phyloP scores from a whole-genome alignment of 345 rosid genomes.

The Dipteronia sinensis region DNA sequence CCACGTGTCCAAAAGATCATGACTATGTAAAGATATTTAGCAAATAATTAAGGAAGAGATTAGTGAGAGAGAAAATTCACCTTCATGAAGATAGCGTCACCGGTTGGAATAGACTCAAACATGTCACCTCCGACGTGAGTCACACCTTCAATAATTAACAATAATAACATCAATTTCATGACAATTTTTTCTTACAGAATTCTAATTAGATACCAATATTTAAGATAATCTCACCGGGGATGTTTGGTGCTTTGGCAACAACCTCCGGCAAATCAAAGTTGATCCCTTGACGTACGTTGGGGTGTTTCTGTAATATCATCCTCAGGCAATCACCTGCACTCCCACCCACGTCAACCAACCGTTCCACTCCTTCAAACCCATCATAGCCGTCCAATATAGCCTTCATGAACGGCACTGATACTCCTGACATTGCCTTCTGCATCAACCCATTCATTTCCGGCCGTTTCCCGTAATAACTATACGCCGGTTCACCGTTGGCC shows the following conservation, averaged over 20 bases:
- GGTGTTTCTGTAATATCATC: conserved; percentile 65
- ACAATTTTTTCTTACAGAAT: too few relatives aligned
- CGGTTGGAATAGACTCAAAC: conserved; percentile 63
- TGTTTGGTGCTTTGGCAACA: conserved; percentile 68
- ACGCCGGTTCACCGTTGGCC: conserved; percentile 74
- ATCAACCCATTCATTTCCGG: conserved; percentile 85
- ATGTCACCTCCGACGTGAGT: conserved; percentile 69
- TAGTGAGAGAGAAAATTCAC: conserved; percentile 28
- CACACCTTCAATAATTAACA: conserved; percentile 35
- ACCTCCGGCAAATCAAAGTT: conserved; percentile 92
- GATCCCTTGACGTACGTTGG: conserved; percentile 54
- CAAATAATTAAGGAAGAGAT: background rate
- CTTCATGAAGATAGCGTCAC: conserved; percentile 83
- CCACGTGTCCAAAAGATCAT: background rate
- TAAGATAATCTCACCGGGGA: conserved; percentile 51
- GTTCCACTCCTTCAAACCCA: conserved; percentile 60
- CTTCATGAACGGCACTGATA: conserved; percentile 87
- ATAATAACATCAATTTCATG: too few relatives aligned
- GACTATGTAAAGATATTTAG: background rate
- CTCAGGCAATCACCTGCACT: conserved; percentile 91
- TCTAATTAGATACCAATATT: too few relatives aligned
- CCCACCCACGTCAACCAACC: conserved; percentile 88
- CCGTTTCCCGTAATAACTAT: conserved; percentile 66
- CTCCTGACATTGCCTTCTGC: conserved; percentile 90
- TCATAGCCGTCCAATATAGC: conserved; percentile 63